Percentiles rank a stretch among this genome's conserved stretches.
phyloP scores from a whole-genome alignment of 1,284 basidiomycete species.

The Stereum hirsutum region DNA sequence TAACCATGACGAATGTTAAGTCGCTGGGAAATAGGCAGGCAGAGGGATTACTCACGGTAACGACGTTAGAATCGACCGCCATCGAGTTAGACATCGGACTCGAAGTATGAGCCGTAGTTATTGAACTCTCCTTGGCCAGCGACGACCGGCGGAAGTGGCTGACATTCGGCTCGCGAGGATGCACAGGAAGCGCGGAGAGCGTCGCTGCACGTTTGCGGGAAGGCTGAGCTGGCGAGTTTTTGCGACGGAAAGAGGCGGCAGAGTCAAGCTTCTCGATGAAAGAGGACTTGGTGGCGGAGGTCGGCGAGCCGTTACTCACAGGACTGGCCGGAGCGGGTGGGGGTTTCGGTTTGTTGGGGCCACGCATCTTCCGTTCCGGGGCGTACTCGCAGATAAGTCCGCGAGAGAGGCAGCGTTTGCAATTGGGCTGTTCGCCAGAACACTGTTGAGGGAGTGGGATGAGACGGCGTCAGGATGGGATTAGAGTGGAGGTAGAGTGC shows the following conservation, averaged over 20 bases:
- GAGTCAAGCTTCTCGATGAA: background rate
- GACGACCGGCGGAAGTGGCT: too few relatives aligned
- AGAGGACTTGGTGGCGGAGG: background rate
- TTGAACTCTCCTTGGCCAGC: too few relatives aligned
- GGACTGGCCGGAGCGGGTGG: background rate
- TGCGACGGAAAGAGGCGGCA: background rate
- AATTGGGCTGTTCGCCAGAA: slow-evolving; percentile 27
- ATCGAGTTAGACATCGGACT: too few relatives aligned
- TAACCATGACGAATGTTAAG: too few relatives aligned
- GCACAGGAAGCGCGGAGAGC: slow-evolving; percentile 6
- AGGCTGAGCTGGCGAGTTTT: background rate
- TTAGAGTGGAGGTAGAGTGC: background rate
- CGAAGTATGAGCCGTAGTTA: too few relatives aligned
- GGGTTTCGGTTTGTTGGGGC: slow-evolving; percentile 45
- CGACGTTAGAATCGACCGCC: too few relatives aligned
- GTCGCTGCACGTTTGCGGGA: slow-evolving; percentile 9
- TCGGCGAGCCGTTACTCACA: background rate
- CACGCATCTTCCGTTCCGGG: slow-evolving; percentile 50
- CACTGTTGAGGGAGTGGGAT: slow-evolving; percentile 19
- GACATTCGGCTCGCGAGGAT: too few relatives aligned
- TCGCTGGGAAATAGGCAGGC: too few relatives aligned
- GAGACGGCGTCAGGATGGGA: background rate
- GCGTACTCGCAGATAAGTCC: slow-evolving; percentile 34
- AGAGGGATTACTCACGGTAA: too few relatives aligned
- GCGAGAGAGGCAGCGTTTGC: slow-evolving; percentile 25